Evolutionary conservation across 495 filamentous ascomycete genomes (phyloP), one percentile per base, ranked within the genome.

Genomic region (Aspergillus carlsbadensis): DNA sequence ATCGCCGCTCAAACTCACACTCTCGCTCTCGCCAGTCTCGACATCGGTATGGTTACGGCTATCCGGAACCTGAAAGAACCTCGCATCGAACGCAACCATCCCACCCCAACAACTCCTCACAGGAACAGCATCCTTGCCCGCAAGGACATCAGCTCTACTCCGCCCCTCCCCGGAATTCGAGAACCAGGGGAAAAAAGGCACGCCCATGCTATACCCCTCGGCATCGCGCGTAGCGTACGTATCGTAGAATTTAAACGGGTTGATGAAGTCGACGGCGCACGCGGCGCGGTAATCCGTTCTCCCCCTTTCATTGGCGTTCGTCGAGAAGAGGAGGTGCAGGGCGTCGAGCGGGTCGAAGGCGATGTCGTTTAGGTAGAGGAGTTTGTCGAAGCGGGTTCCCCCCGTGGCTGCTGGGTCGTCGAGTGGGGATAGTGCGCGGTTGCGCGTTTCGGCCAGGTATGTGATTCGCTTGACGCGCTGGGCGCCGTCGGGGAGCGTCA

Each of bases 31-130:
- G 26, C 26, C n/a, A n/a, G n/a, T 29, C 26, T 29, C 26, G 26
- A 3, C 8, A 3, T 29, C 8, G 26, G 29, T n/a, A 1, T 33
- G 13, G 3, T 10, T 3, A 3, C 2, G 15, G 8, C 14, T 17
- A 2, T 18, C 8, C 2, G 26, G 15, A 15, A 5, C 10, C 40
- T 69, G 83, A 61, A 92, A 86, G 55, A 80, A 87, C 47, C 70
- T 74, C 2, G 85, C 88, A 62, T 91, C 85, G 61, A 90, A 90
- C 4, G 88, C 88, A 3, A 87, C 84, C 79, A 91, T 90, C 7
- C 89, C 89, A 26, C 87, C 86, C 89, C 89, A 92, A 69, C 89
- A 93, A 56, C 84, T 87, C 57, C 82, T 80, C 1, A 91, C 89
- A 7, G 82, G 77, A 3, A 93, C 87, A 0, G 84, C 84, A 59